phyloP scores from a whole-genome alignment of 2,329 filamentous ascomycete genomes.

The Zymoseptoria pseudotritici region DNA sequence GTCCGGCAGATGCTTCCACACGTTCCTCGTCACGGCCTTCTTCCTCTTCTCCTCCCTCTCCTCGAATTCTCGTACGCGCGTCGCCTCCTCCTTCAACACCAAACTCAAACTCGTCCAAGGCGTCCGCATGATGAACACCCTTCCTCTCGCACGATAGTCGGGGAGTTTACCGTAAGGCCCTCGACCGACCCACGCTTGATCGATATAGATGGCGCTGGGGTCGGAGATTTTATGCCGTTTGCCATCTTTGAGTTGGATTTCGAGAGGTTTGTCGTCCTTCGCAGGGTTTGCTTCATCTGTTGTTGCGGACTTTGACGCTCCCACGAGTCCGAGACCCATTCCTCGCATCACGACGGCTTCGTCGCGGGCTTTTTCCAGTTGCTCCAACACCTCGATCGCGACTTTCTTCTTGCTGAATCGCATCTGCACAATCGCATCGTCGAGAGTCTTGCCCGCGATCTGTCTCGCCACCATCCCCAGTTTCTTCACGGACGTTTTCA shows the following conservation, averaged over 20 bases:
- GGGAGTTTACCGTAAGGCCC: conserved; percentile 55
- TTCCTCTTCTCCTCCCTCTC: conserved; percentile 70
- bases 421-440: conserved; percentile 93
- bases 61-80: conserved; percentile 69
- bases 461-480: conserved; percentile 77
- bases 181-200: conserved; percentile 86
- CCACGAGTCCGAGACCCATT: conserved; percentile 63
- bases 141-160: conserved; percentile 70
- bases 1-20: conserved; percentile 85
- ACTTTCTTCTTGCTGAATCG: conserved; percentile 91
- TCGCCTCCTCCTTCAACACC: conserved; percentile 88
- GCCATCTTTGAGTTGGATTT: conserved; percentile 68
- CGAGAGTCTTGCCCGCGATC: conserved; percentile 86
- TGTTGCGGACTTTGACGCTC: conserved; percentile 4
- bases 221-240: conserved; percentile 64
- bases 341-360: conserved; percentile 70
- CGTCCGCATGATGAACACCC: conserved; percentile 58
- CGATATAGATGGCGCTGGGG: conserved; percentile 77
- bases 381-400: conserved; percentile 68
- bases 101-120: conserved; percentile 70
- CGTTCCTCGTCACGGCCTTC: conserved; percentile 61
- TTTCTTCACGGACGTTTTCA: conserved; percentile 90
- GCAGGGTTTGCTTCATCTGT: conserved; percentile 2
- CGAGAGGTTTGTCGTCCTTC: conserved; percentile 31
- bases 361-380: conserved; percentile 74